These are phyloP conservation scores for Grigorovia transvaalensis DNA, from an alignment of 805 yeast genomes.

Conservation along the genomic window DNA sequence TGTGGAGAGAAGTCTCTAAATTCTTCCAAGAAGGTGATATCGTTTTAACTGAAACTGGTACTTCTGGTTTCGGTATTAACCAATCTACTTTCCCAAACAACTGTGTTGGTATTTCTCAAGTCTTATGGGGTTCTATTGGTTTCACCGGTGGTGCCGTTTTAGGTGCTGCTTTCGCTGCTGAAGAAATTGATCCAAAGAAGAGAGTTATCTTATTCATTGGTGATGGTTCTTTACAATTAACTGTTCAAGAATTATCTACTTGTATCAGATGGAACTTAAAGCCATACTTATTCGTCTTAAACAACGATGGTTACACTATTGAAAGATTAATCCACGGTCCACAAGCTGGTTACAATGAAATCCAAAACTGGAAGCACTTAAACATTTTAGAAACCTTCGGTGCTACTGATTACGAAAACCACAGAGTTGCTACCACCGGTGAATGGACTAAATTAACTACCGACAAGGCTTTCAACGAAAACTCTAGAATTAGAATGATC, in stretches of 20 bases:
- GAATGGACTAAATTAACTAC: slow-evolving; percentile 44
- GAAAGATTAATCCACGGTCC: slow-evolving; percentile 67
- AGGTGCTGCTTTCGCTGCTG: slow-evolving; percentile 62
- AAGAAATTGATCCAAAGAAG: slow-evolving; percentile 48
- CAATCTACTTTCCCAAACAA: slow-evolving; percentile 54
- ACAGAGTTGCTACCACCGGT: slow-evolving; percentile 44
- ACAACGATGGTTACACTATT: slow-evolving; percentile 67
- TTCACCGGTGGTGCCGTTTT: slow-evolving; percentile 56
- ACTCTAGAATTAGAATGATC: slow-evolving; percentile 52
- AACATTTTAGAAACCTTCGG: slow-evolving; percentile 42
- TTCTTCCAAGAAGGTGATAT: slow-evolving; percentile 61
- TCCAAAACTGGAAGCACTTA: slow-evolving; percentile 61
- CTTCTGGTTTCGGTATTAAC: slow-evolving; percentile 63
- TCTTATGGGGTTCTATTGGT: slow-evolving; percentile 70
- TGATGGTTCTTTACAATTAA: slow-evolving; percentile 67
- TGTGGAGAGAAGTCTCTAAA: slow-evolving; percentile 54
- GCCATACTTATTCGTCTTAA: slow-evolving; percentile 59
- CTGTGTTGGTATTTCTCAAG: slow-evolving; percentile 61
- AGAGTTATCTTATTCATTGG: slow-evolving; percentile 62
- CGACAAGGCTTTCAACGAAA: slow-evolving; percentile 39
- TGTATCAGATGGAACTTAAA: slow-evolving; percentile 55
- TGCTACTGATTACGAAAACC: slow-evolving; percentile 43
- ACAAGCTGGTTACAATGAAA: slow-evolving; percentile 51
- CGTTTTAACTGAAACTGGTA: slow-evolving; percentile 63
- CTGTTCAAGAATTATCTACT: slow-evolving; percentile 64